Conservation (phyloP, 2,329 filamentous ascomycete genomes). For the Monilinia laxa region DNA sequence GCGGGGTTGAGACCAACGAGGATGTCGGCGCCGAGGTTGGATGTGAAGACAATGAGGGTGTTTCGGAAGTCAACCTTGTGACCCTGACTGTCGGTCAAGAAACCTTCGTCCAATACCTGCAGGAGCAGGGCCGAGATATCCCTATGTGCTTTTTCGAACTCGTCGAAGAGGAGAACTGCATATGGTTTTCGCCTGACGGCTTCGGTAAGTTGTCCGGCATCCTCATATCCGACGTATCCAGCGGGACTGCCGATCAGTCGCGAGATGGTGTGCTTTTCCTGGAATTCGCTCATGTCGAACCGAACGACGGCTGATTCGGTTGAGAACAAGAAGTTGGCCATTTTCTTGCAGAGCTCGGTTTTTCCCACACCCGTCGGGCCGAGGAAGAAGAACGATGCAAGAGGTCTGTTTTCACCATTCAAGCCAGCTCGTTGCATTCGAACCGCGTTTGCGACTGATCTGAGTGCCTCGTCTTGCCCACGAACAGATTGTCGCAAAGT, state of each 20-base stretch:
- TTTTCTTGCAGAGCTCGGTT: conserved; percentile 95
- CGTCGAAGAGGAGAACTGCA: conserved; percentile 90
- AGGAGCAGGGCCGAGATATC: conserved; percentile 91
- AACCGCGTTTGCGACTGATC: conserved; percentile 88
- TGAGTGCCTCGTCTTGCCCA: conserved; percentile 91
- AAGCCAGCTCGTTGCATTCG: conserved; percentile 90
- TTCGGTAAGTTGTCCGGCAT: conserved; percentile 93
- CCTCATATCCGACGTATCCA: conserved; percentile 94
- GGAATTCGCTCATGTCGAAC: conserved; percentile 98
- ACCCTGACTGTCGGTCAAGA: conserved; percentile 90
- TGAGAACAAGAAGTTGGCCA: conserved; percentile 89
- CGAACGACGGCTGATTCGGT: conserved; percentile 87
- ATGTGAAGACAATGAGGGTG: conserved; percentile 93
- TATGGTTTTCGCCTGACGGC: conserved; percentile 94
- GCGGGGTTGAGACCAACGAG: conserved; percentile 73
- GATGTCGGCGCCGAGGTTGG: conserved; percentile 89
- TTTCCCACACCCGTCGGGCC: conserved; percentile 96
- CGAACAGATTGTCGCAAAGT: conserved; percentile 78
- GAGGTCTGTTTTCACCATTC: conserved; percentile 84
- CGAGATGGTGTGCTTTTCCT: conserved; percentile 94
- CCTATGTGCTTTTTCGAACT: conserved; percentile 95
- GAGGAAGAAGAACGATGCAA: conserved; percentile 96
- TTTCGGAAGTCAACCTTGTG: conserved; percentile 97
- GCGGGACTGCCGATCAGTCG: conserved; percentile 89
- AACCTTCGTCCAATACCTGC: conserved; percentile 94